Evolutionary conservation across 2,329 filamentous ascomycete species (phyloP).

Genomic region (Penicillium sp.): DNA sequence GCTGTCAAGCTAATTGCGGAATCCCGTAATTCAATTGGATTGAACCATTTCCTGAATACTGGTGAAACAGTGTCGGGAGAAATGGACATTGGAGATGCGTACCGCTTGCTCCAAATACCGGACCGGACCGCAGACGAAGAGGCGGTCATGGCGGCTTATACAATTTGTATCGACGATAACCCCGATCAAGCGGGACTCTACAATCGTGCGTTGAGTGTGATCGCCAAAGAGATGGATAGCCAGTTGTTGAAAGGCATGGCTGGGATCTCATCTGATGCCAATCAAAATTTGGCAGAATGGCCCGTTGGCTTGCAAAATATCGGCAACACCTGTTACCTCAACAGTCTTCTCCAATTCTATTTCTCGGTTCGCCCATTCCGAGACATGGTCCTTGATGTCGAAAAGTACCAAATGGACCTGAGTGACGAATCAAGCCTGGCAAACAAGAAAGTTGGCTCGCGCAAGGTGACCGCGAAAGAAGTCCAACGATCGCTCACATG

Average conservation of each 20-base stretch:
- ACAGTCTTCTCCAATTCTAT: conserved; percentile 93
- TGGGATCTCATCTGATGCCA: conserved; percentile 33
- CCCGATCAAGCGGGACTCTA: conserved; percentile 52
- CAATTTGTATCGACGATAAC: conserved; percentile 51
- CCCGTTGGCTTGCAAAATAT: conserved; percentile 92
- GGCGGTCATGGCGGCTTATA: conserved; percentile 54
- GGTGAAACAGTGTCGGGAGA: conserved; percentile 54
- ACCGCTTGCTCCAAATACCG: conserved; percentile 55
- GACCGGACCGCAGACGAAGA: conserved; percentile 58
- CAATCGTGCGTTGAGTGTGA: conserved; percentile 52
- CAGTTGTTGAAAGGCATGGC: conserved; percentile 38
- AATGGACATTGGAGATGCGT: conserved; percentile 62
- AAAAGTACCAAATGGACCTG: conserved; percentile 70
- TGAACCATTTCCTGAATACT: conserved; percentile 58
- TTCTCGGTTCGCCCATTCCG: conserved; percentile 85
- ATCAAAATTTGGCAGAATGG: conserved; percentile 55
- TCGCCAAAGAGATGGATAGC: conserved; percentile 50
- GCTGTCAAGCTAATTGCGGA: conserved; percentile 65
- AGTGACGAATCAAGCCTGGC: conserved; percentile 63
- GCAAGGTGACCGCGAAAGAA: conserved; percentile 64
- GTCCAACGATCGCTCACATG: conserved; percentile 71
- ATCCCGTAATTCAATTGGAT: conserved; percentile 57
- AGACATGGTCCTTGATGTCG: conserved; percentile 77
- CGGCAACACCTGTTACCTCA: conserved; percentile 96
- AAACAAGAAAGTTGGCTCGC: conserved; percentile 74